A percentile compares a stretch with the other conserved stretches of the same genome.
Conservation (phyloP, 139 green algal species). For the Ettlia oleoabundans region DNA sequence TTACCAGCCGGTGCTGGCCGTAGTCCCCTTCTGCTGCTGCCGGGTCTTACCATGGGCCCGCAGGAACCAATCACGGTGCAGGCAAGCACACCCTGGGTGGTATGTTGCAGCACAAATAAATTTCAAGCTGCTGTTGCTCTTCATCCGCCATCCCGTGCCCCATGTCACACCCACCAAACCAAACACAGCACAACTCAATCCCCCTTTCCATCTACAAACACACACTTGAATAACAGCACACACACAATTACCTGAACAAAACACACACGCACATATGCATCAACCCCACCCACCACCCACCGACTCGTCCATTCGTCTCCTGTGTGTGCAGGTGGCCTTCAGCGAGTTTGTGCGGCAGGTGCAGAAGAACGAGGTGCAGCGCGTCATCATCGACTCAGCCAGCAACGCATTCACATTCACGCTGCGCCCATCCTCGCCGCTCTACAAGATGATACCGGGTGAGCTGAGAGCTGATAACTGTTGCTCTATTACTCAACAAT, state of each 20-base stretch:
- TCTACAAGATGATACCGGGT: slow-evolving; percentile 27
- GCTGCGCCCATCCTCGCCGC: slow-evolving; percentile 43
- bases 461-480: not conserved
- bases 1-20: too few relatives aligned
- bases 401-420: slow-evolving; percentile 55
- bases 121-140: too few relatives aligned
- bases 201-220: too few relatives aligned
- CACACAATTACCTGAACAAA: not conserved
- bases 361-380: slow-evolving; percentile 71
- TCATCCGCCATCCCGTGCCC: too few relatives aligned
- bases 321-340: slow-evolving; percentile 56
- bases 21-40: too few relatives aligned
- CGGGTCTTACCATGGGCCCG: too few relatives aligned
- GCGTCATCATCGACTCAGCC: slow-evolving; percentile 77
- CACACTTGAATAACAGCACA: too few relatives aligned
- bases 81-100: not conserved
- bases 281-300: too few relatives aligned
- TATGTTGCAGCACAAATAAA: too few relatives aligned
- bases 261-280: not conserved
- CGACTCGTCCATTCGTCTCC: not conserved
- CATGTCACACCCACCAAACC: too few relatives aligned
- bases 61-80: slow-evolving; percentile 43
- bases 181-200: too few relatives aligned
- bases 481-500: not conserved
- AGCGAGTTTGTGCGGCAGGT: slow-evolving; percentile 79